These are phyloP conservation scores for Botrytis paeoniae DNA, from an alignment of 2,329 filamentous ascomycete genomes.

Conservation along the genomic window DNA sequence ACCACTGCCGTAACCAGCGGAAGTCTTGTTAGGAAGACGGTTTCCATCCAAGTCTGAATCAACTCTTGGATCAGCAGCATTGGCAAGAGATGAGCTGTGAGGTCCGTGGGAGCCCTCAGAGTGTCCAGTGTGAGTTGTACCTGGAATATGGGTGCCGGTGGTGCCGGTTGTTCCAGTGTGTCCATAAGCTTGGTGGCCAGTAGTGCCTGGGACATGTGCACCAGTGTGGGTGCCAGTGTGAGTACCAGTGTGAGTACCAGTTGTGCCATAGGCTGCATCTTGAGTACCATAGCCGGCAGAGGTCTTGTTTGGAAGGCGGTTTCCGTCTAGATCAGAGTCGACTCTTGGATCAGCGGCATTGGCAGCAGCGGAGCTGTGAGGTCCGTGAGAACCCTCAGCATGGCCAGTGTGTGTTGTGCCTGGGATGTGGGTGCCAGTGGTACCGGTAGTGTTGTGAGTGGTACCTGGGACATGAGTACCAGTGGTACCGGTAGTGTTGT, in stretches of 20 bases:
- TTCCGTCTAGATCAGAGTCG: conserved; percentile 45
- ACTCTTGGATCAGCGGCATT: conserved; percentile 42
- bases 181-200: background rate
- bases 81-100: background rate
- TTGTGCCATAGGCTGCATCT: background rate
- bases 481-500: conserved; percentile 1
- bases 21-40: conserved; percentile 14
- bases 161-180: conserved; percentile 13
- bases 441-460: conserved; percentile 1
- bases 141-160: conserved; percentile 18
- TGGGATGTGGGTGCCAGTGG: background rate
- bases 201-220: background rate
- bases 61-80: conserved; percentile 50
- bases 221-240: background rate
- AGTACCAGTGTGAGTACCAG: conserved; percentile 28
- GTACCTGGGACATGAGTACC: background rate
- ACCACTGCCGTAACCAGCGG: conserved; percentile 10
- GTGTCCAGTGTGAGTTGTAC: conserved; percentile 9
- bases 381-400: conserved; percentile 29
- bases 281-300: background rate
- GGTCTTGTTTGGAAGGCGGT: conserved; percentile 34
- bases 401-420: conserved; percentile 22
- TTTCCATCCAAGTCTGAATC: conserved; percentile 46
- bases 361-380: conserved; percentile 37
- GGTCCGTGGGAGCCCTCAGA: conserved; percentile 2